Conservation (phyloP, 1,139 yeast species). For the Candida tetrigidarum region DNA sequence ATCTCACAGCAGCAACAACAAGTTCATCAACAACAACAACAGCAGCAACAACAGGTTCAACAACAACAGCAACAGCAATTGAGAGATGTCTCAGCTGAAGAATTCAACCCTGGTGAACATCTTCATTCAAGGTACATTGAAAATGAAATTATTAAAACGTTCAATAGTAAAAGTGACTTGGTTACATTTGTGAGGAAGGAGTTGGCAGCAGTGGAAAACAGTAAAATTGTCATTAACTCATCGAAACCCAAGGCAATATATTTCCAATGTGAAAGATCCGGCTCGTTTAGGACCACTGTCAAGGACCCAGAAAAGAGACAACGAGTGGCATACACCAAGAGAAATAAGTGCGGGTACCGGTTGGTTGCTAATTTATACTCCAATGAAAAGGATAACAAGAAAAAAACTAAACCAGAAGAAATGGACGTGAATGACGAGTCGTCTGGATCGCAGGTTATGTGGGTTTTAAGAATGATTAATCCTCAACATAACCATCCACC, state of each 20-base stretch:
- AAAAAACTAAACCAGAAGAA: conserved; percentile 24
- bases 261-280: conserved; percentile 54
- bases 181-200: conserved; percentile 48
- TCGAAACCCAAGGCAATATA: conserved; percentile 56
- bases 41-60: conserved; percentile 9
- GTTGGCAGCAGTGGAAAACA: conserved; percentile 48
- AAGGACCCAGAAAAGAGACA: conserved; percentile 52
- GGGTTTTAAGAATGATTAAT: conserved; percentile 55
- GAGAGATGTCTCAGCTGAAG: conserved; percentile 9
- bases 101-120: conserved; percentile 18
- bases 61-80: conserved; percentile 14
- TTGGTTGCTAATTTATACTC: conserved; percentile 53
- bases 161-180: conserved; percentile 44
- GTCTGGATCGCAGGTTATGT: conserved; percentile 33
- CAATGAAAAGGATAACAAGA: conserved; percentile 44
- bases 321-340: conserved; percentile 54
- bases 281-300: conserved; percentile 53
- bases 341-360: conserved; percentile 53
- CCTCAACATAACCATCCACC: conserved; percentile 53
- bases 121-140: conserved; percentile 40
- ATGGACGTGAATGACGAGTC: conserved; percentile 21
- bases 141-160: conserved; percentile 51
- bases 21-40: conserved; percentile 4
- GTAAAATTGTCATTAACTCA: conserved; percentile 53
- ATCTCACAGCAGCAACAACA: neutral